A percentile compares a stretch with the other conserved stretches of the same genome.
These are phyloP conservation scores for Sphagnum tenellum DNA, from an alignment of 225 moss, liverwort and hornwort genomes.

Conservation along the genomic window DNA sequence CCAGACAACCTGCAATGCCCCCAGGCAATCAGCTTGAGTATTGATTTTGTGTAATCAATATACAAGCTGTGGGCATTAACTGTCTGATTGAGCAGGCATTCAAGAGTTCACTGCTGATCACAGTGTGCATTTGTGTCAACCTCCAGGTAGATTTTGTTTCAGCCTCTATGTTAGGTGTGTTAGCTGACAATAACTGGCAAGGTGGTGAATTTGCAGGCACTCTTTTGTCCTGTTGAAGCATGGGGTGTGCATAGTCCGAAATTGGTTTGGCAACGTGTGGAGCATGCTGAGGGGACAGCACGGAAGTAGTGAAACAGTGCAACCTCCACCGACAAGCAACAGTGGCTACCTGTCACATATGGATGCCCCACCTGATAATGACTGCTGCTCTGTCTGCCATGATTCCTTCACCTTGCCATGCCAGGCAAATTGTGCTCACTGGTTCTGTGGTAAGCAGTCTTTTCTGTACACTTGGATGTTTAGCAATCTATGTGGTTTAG, in stretches of 20 bases:
- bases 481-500: no score
- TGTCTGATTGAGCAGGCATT: no score
- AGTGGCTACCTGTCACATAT: constrained; percentile 48
- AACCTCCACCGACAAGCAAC: constrained; percentile 6
- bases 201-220: constrained; percentile 31
- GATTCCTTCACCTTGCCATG: constrained; percentile 80
- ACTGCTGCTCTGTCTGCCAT: constrained; percentile 90
- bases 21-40: no score
- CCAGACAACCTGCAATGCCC: no score
- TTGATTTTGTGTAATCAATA: no score
- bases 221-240: constrained; percentile 68
- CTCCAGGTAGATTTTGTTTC: no score
- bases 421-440: constrained; percentile 96
- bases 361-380: constrained; percentile 82
- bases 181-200: no score
- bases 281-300: constrained; percentile 47
- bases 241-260: constrained; percentile 48
- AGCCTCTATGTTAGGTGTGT: no score
- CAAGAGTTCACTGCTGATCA: no score
- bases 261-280: constrained; percentile 65
- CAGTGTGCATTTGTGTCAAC: no score
- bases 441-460: constrained; percentile 70
- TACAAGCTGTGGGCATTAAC: no score
- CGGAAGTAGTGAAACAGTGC: constrained; percentile 12
- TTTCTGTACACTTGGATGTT: no score